These are phyloP conservation scores for Russula dissimulans DNA, from an alignment of 768 basidiomycete species.

Conservation along the genomic window DNA sequence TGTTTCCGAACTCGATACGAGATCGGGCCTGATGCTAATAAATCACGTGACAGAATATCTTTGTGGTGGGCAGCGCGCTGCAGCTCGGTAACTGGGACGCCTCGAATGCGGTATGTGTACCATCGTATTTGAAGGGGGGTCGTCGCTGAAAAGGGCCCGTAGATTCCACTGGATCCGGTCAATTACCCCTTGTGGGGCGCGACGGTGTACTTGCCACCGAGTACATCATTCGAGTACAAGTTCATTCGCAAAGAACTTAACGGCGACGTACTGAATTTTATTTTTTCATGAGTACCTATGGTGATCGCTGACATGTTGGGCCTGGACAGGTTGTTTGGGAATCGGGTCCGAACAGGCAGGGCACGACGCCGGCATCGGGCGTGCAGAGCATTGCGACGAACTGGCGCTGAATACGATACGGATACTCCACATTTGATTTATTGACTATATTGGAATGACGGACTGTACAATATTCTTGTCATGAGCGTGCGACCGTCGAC, in stretches of 20 bases:
- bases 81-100: conserved; percentile 48
- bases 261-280: conserved; percentile 32
- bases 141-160: not conserved
- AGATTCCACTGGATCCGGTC: conserved; percentile 46
- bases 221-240: conserved; percentile 47
- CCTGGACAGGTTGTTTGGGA: conserved; percentile 40
- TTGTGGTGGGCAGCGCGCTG: conserved; percentile 45
- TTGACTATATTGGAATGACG: no score
- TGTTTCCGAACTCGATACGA: not conserved
- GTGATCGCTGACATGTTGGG: not conserved
- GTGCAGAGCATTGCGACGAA: conserved; percentile 32
- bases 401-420: conserved; percentile 32
- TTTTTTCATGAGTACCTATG: no score
- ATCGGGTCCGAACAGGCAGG: conserved; percentile 47
- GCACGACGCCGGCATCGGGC: conserved; percentile 28
- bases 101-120: conserved; percentile 33
- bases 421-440: no score
- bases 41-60: conserved; percentile 40
- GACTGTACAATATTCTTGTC: no score
- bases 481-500: not conserved
- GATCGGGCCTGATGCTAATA: not conserved
- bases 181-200: conserved; percentile 47
- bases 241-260: conserved; percentile 48
- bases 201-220: conserved; percentile 40
- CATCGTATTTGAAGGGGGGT: not conserved